Evolutionary conservation across 2,329 filamentous ascomycete genomes (phyloP), one percentile per base, ranked within the genome.

Genomic region (Claviceps humidiphila): DNA sequence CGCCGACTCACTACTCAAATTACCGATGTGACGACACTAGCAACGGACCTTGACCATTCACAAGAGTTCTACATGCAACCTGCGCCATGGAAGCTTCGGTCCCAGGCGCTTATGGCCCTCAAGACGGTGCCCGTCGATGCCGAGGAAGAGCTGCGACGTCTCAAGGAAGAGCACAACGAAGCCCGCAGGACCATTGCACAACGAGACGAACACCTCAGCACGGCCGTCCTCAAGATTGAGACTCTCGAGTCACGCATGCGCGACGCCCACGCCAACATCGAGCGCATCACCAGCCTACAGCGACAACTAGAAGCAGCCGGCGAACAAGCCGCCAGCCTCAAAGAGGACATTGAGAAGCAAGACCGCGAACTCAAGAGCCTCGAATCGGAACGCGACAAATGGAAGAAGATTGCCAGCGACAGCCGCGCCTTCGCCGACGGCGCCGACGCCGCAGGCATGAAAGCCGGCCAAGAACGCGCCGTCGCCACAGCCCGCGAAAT

Each of bases 221-320:
- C 94, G 54, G 78, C 87, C 24, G 80, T 84, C n/a, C 85, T 96
- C 59, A 90, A 93, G 67, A 95, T 96, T 59, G 91, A 96, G 68
- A 87, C 93, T 42, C 81, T 97, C 40, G 87, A 95, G 66, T 87
- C 87, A 7, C 78, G 88, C 53, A 90, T 93, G 83, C 82, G 84
- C 53, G 89, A 94, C 62, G 87, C 87, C 5, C 81, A 82, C 57
- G 82, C 85, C 64, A 90, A 91, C 68, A 81, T 86, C 14, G 80
- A 82, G 49, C 77, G 76, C 50, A 86, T 89, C 58, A 72, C 73
- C 20, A 80, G 81, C 51, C 73, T 89, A 13, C 84, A 88, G 65
- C 69, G 68, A 38, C 71, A 75, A 59, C 72, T 86, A 24, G 74
- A 75, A 48, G 69, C 74, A 17, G 73, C 77, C 26, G 73, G 75